phyloP scores from a whole-genome alignment of 2,329 filamentous ascomycete species.

The Ambrosiella xylebori region DNA sequence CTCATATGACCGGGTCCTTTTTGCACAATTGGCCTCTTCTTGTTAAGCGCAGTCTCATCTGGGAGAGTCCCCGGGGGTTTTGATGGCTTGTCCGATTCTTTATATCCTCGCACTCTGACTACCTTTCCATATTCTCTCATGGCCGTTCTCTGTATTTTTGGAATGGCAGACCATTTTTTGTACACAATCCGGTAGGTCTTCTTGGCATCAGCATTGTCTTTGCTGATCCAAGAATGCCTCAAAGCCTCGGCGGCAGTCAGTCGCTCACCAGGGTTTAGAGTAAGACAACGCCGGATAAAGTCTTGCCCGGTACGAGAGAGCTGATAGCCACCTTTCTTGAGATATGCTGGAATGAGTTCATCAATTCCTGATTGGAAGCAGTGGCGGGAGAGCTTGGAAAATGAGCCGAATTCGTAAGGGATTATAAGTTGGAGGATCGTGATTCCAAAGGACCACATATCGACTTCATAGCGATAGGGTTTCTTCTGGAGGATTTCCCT shows the following conservation, averaged over 20 bases:
- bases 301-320: slow-evolving; percentile 4
- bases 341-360: background rate
- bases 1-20: too few species aligned
- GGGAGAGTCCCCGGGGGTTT: too few species aligned
- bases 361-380: background rate
- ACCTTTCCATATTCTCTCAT: background rate
- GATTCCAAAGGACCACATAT: slow-evolving; percentile 37
- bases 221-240: slow-evolving; percentile 7
- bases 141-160: background rate
- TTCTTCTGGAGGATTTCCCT: slow-evolving; percentile 24
- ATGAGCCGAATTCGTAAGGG: background rate
- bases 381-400: background rate
- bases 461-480: slow-evolving; percentile 24
- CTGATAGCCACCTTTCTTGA: background rate
- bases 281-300: slow-evolving; percentile 9
- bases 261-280: slow-evolving; percentile 1
- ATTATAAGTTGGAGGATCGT: slow-evolving; percentile 23
- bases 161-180: slow-evolving; percentile 3
- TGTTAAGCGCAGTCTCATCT: too few species aligned
- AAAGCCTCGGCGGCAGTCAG: slow-evolving; percentile 7
- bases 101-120: background rate
- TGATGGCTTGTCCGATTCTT: too few species aligned
- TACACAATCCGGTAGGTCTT: background rate
- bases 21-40: too few species aligned
- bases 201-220: background rate